These are phyloP conservation scores for Entomortierella chlamydospora DNA, from an alignment of 192 early-diverging fungal genomes.

Conservation along the genomic window DNA sequence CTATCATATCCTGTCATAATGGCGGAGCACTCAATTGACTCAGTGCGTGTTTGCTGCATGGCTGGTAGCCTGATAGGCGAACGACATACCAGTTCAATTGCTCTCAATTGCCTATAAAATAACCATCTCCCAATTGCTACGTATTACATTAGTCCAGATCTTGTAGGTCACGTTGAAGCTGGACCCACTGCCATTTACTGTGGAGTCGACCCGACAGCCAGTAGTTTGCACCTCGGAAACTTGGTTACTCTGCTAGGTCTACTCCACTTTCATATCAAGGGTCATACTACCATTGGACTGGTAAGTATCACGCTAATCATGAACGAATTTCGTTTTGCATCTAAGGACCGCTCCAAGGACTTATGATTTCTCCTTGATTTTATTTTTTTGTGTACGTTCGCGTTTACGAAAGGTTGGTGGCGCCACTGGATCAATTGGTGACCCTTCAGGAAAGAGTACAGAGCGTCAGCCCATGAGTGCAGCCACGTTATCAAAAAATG, in stretches of 20 bases:
- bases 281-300: conserved; percentile 85
- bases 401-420: conserved; percentile 72
- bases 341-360: too few relatives aligned
- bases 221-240: conserved; percentile 92
- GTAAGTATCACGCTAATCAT: conserved; percentile 55
- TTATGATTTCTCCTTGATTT: neutral
- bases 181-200: conserved; percentile 77
- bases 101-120: too few relatives aligned
- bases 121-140: too few relatives aligned
- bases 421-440: conserved; percentile 93
- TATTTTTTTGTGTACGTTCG: neutral
- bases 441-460: conserved; percentile 87
- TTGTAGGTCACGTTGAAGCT: conserved; percentile 55
- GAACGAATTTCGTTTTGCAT: too few relatives aligned
- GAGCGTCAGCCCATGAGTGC: conserved; percentile 80
- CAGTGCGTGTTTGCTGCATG: too few relatives aligned
- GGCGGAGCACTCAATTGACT: too few relatives aligned
- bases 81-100: too few relatives aligned
- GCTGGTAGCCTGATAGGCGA: too few relatives aligned
- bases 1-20: too few relatives aligned
- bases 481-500: conserved; percentile 69
- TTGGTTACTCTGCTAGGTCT: conserved; percentile 86
- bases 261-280: conserved; percentile 85
- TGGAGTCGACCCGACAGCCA: conserved; percentile 95
- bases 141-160: conserved; percentile 52